Evolutionary conservation across 2,329 filamentous ascomycete genomes (phyloP), one percentile per base, ranked within the genome.

Genomic region (Colletotrichum simmondsii): DNA sequence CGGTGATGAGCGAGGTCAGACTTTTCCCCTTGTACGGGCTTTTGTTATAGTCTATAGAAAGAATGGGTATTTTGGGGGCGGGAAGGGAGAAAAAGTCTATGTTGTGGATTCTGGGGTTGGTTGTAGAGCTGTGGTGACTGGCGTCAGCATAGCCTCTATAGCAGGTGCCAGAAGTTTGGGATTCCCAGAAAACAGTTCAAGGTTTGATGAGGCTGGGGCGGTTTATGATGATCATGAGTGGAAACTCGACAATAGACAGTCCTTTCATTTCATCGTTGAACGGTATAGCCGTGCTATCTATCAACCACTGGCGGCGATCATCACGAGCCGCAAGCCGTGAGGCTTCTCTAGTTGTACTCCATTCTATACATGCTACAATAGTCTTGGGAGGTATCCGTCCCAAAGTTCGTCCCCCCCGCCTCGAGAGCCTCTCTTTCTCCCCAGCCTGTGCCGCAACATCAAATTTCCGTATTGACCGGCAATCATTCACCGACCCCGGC

Each of bases 401-500:
- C 16, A 49, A 19, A 49, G 42, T 49, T 49, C 42, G 8, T 10
- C 42, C 42, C 3, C 8, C 42, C 2, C 42, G 42, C 42, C 42
- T 49, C n/a, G 16, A 10, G 49, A 56, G n/a, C 30, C 62, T 65
- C 30, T 56, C 22, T 56, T 28, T 22, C 28, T 42, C 76, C 57
- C 74, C 59, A 10, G 74, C 75, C 42, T 74, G 32, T 60, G 11
- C 69, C 74, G 64, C 79, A 75, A 30, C 77, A 76, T 71, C 77
- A 64, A n/a, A 75, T 77, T 68, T 75, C 77, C n/a, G 7, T 35
- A 0, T 49, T 28, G 26, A 49, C 3, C 59, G 11, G 11, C 77
- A 2, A 75, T 73, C 14, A 46, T 7, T 5, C 71, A 71, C 74
- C 80, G 60, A 49, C 78, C 75, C 46, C 80, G 75, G 59, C 79